Base-by-base conservation (phyloP, 163 green algal species). In the Scenedesmus sp. region DNA sequence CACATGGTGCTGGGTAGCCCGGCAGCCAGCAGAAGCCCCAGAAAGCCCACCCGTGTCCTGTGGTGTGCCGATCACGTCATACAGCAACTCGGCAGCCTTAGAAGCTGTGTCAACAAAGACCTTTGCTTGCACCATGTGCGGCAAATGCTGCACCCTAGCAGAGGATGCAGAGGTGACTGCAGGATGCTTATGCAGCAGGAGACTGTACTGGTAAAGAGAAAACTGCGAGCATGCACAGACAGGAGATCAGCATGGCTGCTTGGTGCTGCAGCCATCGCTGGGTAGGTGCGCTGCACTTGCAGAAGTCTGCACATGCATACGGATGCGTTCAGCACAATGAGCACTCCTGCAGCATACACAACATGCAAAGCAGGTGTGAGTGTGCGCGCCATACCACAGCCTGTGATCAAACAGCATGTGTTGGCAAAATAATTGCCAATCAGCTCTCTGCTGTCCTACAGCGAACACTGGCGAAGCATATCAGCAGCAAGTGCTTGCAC, bases 51-150 rank as follows among this genome's bases (percentile, higher is more conserved):
- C 30, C 1, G 40, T 76, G 65, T 76, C 65, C 40, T 76, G 30
- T 37, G 82, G 82, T 44, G 82, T 87, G 33, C 82, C n/a, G 3
- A 46, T 87, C 3, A 76, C 49, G 18, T 16, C 51, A 37, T 87
- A 79, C 20, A 87, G 30, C 35, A 37, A 78, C 35, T 5, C 40
- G 7, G 53, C n/a, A 37, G 82, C 82, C 4, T 53, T 87, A 0
- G 35, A 40, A 56, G 53, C 82, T 4, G 82, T 87, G 53, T 87
- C 82, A n/a, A 87, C 89, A 3, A 95, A 95, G 85, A 83, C 68
- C 30, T 97, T 97, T 84, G 76, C 56, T 16, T 97, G 95, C 79
- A 97, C 94, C 26, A 92, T 95, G 89, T 97, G 95, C 78, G 95
- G 95, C 49, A 96, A 95, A 53, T 97, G 95, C 90, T 97, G 95